Evolutionary conservation across 805 yeast genomes (phyloP), one percentile per base, ranked within the genome.

Genomic region (Wickerhamomyces tratensis): DNA sequence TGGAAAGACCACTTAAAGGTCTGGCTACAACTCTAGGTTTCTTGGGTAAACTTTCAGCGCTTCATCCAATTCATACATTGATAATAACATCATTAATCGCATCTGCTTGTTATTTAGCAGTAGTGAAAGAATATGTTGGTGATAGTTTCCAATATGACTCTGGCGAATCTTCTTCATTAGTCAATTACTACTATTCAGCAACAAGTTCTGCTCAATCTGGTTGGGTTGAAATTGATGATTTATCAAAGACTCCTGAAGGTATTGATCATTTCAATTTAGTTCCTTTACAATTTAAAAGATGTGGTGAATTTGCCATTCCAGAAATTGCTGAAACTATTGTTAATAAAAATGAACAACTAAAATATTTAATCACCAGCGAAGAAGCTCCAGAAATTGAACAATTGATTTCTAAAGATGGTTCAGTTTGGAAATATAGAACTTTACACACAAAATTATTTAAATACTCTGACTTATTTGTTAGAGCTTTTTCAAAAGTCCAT

Each of bases 51-150:
- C 59, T 72, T 25, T 77, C 91, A 41, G 93, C 95, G 12, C 74
- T 76, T 46, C 74, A 80, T 56, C 98, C 98, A 14, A 86, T 91
- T 50, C 98, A 89, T 62, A 74, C 87, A 42, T 79, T 89, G 41
- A 77, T 87, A 39, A 55, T 77, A 43, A 74, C 87, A 6, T 72
- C 91, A 12, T 63, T 88, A 39, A 59, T 86, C 36, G 93, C 95
- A 3, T 82, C 95, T 4, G 64, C 85, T 41, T 82, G 91, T 8
- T 91, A 89, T 59, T 69, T 89, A 45, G 74, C 89, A 5, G 74
- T 82, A 4, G 77, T 83, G 33, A 86, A 82, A 49, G 79, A 80
- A 46, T 82, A 80, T 58, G 40, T 77, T 44, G 71, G 56, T 46
- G 46, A 46, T 48, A 62, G 58, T 53, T 59, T 48, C 42, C 36